These are phyloP conservation scores for Arthrobotrys pseudoclavata DNA, from an alignment of 2,329 filamentous ascomycete genomes.

Conservation along the genomic window DNA sequence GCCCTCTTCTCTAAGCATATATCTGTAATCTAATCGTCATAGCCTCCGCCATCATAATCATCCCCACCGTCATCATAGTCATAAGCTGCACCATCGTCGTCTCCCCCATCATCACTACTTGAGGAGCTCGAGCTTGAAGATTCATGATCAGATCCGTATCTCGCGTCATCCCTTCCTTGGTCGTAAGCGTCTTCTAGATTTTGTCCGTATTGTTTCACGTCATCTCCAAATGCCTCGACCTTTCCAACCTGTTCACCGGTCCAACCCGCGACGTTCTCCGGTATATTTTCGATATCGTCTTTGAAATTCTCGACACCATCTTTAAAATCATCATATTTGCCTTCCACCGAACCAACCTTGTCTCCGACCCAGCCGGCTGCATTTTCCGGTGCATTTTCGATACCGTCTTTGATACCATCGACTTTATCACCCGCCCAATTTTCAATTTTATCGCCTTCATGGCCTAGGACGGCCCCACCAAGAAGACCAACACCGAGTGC, in stretches of 20 bases:
- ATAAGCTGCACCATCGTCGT: constrained; percentile 21
- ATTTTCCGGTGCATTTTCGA: constrained; percentile 36
- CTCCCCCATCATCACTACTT: constrained; percentile 14
- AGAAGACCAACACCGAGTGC: constrained; percentile 44
- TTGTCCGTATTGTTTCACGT: constrained; percentile 39
- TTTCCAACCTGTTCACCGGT: constrained; percentile 40
- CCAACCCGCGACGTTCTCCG: constrained; percentile 33
- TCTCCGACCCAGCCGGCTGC: constrained; percentile 29
- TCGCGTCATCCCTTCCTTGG: constrained; percentile 34
- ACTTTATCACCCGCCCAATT: constrained; percentile 37
- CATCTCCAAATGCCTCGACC: constrained; percentile 31
- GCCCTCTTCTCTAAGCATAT: too few species aligned
- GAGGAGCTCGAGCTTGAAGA: background rate
- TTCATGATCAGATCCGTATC: constrained; percentile 22
- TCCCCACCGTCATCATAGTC: constrained; percentile 35
- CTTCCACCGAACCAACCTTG: constrained; percentile 30
- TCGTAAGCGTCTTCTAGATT: constrained; percentile 44
- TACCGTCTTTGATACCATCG: constrained; percentile 28
- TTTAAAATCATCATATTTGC: background rate
- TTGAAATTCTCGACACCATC: constrained; percentile 31
- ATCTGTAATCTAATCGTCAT: constrained; percentile 9
- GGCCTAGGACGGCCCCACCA: constrained; percentile 45
- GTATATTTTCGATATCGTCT: constrained; percentile 28
- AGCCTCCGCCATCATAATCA: constrained; percentile 32
- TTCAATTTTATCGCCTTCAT: constrained; percentile 32